Conservation (phyloP, 192 early-diverging fungal species). For the Lunasporangiospora selenospora region DNA sequence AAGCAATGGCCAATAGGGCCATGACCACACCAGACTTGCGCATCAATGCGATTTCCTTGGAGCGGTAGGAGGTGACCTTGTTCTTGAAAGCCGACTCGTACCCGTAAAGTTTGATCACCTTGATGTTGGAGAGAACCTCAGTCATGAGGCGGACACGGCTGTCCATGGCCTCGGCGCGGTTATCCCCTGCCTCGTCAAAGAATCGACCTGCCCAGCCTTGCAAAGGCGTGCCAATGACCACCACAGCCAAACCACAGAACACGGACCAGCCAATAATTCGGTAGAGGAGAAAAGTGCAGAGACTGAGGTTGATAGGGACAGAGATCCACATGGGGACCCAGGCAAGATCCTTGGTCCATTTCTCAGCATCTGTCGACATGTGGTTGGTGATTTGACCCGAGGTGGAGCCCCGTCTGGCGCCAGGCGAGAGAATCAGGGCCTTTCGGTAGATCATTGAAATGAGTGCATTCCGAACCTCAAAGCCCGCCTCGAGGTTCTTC, state of each 20-base stretch:
- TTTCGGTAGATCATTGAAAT: slow-evolving; percentile 85
- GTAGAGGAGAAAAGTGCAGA: slow-evolving; percentile 10
- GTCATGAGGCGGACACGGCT: slow-evolving; percentile 27
- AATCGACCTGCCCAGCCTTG: slow-evolving; percentile 13
- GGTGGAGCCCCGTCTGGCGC: slow-evolving; percentile 4
- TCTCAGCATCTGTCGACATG: slow-evolving; percentile 35
- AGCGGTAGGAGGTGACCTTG: slow-evolving; percentile 7
- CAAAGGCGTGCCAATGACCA: slow-evolving; percentile 16
- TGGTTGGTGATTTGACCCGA: slow-evolving; percentile 30
- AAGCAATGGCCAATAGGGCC: slow-evolving; percentile 20
- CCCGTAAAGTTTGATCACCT: slow-evolving; percentile 33
- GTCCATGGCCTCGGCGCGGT: slow-evolving; percentile 15
- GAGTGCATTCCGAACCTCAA: slow-evolving; percentile 69
- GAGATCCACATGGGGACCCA: slow-evolving; percentile 1
- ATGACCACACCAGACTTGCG: slow-evolving; percentile 13
- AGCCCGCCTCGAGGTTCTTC: slow-evolving; percentile 60
- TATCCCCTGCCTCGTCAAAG: slow-evolving; percentile 11
- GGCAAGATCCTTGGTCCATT: slow-evolving; percentile 8
- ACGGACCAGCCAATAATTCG: slow-evolving; percentile 25
- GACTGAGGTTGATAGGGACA: slow-evolving; percentile 13
- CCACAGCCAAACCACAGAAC: slow-evolving; percentile 5
- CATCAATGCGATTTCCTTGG: slow-evolving; percentile 8
- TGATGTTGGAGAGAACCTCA: slow-evolving; percentile 27
- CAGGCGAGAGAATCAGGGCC: slow-evolving; percentile 74
- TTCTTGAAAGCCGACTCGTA: slow-evolving; percentile 19